Conservation (phyloP, 2,329 filamentous ascomycete species). For the Trichoderma hamatum region DNA sequence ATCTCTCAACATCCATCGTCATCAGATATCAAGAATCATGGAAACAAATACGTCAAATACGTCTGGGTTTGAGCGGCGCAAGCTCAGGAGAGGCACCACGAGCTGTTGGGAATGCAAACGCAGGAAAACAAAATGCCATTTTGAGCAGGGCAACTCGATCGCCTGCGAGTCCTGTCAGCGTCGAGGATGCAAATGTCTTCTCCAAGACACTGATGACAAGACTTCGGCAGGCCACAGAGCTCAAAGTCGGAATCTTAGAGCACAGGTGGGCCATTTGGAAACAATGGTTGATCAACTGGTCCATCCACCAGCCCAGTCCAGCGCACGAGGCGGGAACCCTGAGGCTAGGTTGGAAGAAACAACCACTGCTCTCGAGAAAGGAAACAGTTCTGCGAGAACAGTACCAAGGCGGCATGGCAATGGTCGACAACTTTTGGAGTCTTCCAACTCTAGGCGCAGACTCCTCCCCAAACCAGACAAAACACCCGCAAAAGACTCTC, state of each 20-base stretch:
- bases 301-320: background rate
- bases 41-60: background rate
- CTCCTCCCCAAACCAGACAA: background rate
- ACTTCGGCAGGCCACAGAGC: background rate
- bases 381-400: background rate
- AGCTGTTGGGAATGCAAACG: constrained; percentile 22
- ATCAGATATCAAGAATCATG: background rate
- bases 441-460: background rate
- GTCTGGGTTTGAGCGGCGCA: background rate
- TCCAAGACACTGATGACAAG: background rate
- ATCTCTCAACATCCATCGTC: no score
- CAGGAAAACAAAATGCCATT: constrained; percentile 7
- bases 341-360: background rate
- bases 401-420: background rate
- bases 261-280: background rate
- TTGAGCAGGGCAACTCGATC: background rate
- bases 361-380: background rate
- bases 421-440: background rate
- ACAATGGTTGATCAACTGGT: background rate
- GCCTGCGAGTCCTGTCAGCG: constrained; percentile 13
- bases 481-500: background rate
- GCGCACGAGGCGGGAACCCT: background rate
- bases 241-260: background rate
- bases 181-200: constrained; percentile 5
- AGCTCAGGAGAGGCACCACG: constrained; percentile 13